These are phyloP conservation scores for Annulohypoxylon nitens DNA, from an alignment of 495 filamentous ascomycete species.

Conservation along the genomic window DNA sequence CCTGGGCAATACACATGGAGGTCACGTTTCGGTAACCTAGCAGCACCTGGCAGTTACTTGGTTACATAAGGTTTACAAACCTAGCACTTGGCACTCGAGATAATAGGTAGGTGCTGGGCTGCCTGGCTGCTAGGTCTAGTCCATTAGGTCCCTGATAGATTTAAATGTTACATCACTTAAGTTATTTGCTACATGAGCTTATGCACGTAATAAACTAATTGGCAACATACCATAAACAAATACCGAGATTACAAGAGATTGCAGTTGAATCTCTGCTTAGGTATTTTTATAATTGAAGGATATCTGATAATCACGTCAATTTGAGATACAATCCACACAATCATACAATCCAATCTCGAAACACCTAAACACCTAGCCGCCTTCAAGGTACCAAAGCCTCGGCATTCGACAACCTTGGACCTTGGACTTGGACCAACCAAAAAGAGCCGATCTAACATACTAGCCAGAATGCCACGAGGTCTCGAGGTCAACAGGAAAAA, in stretches of 20 bases:
- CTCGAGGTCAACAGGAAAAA: conserved; percentile 16
- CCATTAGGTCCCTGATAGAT: not conserved
- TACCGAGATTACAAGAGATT: not conserved
- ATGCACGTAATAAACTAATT: conserved; percentile 6
- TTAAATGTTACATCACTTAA: conserved; percentile 4
- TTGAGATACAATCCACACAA: not conserved
- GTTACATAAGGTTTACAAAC: not conserved
- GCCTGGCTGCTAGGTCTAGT: not conserved
- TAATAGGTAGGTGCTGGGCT: not conserved
- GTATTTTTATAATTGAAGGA: not conserved
- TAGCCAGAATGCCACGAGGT: conserved; percentile 11
- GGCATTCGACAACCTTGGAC: conserved; percentile 23
- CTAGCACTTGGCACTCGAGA: not conserved
- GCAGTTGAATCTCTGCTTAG: not conserved
- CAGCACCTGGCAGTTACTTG: not conserved
- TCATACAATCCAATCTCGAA: not conserved
- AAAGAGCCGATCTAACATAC: conserved; percentile 26
- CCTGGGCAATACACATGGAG: too few relatives aligned
- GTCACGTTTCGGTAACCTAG: conserved; percentile 1
- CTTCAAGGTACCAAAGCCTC: conserved; percentile 11
- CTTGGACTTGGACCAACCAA: conserved; percentile 21
- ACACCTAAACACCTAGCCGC: not conserved
- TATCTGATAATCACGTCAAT: not conserved
- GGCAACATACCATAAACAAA: not conserved
- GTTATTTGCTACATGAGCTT: conserved; percentile 4